Conservation (phyloP, 495 filamentous ascomycete genomes). For the Bacidia rubella region DNA sequence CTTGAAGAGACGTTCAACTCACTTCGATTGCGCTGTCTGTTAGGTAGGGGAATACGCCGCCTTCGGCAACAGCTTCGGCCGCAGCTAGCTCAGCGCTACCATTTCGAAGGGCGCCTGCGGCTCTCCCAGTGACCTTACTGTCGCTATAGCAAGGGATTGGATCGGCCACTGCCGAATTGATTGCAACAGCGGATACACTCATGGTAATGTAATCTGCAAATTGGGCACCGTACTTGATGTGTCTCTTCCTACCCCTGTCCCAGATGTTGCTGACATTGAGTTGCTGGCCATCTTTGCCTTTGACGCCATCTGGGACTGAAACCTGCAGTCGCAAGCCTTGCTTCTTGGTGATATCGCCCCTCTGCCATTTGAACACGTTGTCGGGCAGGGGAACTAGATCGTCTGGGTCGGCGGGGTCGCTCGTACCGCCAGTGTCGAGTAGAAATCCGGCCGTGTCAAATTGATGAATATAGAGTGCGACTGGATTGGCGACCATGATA, state of each 20-base stretch:
- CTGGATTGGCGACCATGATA: neutral
- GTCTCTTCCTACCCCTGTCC: constrained; percentile 3
- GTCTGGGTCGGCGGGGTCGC: neutral
- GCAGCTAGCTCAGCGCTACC: neutral
- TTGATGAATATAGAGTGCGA: neutral
- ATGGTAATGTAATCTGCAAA: constrained; percentile 15
- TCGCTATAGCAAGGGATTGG: neutral
- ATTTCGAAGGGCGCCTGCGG: neutral
- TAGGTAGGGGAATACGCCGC: neutral
- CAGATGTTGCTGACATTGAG: constrained; percentile 14
- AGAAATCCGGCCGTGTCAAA: neutral
- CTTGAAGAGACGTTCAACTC: neutral
- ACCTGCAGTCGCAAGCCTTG: neutral
- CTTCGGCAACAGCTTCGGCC: neutral
- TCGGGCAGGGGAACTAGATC: neutral
- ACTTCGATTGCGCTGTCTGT: neutral
- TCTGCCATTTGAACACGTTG: neutral
- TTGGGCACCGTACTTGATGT: constrained; percentile 14
- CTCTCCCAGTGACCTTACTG: neutral
- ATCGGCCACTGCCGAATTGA: neutral
- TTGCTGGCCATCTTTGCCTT: neutral
- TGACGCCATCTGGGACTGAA: neutral
- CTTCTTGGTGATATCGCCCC: neutral
- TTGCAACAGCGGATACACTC: constrained; percentile 6
- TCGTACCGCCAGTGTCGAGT: neutral